Base-by-base conservation (phyloP, 1,284 basidiomycete genomes). In the Fomitopsis schrenkii region DNA sequence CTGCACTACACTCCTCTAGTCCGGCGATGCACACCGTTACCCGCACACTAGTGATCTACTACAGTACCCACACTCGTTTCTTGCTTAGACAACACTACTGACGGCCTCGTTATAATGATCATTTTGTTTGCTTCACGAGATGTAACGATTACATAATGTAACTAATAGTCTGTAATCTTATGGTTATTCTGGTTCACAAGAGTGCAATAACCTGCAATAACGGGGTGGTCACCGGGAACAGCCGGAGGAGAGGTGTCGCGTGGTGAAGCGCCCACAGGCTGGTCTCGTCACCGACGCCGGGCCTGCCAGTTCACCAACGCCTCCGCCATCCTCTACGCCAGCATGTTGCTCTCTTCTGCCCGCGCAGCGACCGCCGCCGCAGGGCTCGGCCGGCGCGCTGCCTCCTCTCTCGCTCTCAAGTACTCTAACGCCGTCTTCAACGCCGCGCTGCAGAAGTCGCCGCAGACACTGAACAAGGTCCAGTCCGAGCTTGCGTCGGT, bases 341-440 rank as follows among this genome's bases (percentile, higher is more conserved):
- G 59, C 63, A 77, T 77, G 78, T 71, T 79, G 70, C 77, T 80
- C 64, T 71, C 80, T 59, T 73, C 82, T 65, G 70, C 78, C 64
- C 80, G 81, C 67, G 75, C 80, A 62, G 74, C 75, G 62, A 71
- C 76, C 48, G 66, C 72, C 62, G 75, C 76, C 44, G 77, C 79
- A 52, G 80, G 80, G 62, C 71, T 84, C 59, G 84, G 83, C 65
- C 83, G 83, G 63, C 88, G 91, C 57, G 83, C 87, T 28, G 90
- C 87, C 58, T 91, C 89, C 40, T 76, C 83, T 63, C 88, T 93
- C 67, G 86, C 92, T 53, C 80, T 86, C 75, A 98, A 98, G 79
- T 99, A 99, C 79, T 97, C 97, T 65, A 91, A 93, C 63, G 97
- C 97, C 33, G 85, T 93, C 66, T 99, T 93, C 80, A 86, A 90